phyloP scores from a whole-genome alignment of 1,284 basidiomycete genomes.

The Boletus mariae region DNA sequence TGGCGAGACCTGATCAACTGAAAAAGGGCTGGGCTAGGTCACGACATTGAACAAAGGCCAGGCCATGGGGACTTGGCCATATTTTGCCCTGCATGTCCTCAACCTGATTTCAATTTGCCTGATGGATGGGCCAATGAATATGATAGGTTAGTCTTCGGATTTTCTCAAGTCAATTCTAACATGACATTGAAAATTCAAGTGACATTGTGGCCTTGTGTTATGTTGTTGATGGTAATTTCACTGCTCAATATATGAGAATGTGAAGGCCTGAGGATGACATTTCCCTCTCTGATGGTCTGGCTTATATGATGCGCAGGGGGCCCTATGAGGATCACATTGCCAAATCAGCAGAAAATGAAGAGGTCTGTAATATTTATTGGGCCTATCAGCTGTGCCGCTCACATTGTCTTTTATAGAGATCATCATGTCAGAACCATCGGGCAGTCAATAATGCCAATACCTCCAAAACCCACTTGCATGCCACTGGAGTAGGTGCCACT shows the following conservation, averaged over 20 bases:
- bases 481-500: not conserved
- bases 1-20: slow-evolving; percentile 10
- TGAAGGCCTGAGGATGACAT: slow-evolving; percentile 9
- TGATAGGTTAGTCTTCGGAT: not conserved
- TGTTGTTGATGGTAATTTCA: slow-evolving; percentile 19
- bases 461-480: slow-evolving; percentile 1
- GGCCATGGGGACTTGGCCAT: not conserved
- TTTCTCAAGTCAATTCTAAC: too few species aligned
- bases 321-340: slow-evolving; percentile 12
- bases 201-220: not conserved
- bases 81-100: slow-evolving; percentile 14
- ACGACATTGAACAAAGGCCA: too few species aligned
- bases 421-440: slow-evolving; percentile 5
- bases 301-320: slow-evolving; percentile 10
- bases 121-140: not conserved
- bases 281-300: slow-evolving; percentile 8
- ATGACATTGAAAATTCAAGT: too few species aligned
- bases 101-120: slow-evolving; percentile 10
- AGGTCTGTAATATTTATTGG: too few species aligned
- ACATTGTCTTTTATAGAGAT: not conserved
- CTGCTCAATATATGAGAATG: slow-evolving; percentile 16
- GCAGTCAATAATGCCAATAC: slow-evolving; percentile 10
- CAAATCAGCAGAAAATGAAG: too few species aligned
- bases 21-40: slow-evolving; percentile 6
- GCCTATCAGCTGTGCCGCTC: too few species aligned